Conservation (phyloP, 2,329 filamentous ascomycete species). For the Penicillium sp. region DNA sequence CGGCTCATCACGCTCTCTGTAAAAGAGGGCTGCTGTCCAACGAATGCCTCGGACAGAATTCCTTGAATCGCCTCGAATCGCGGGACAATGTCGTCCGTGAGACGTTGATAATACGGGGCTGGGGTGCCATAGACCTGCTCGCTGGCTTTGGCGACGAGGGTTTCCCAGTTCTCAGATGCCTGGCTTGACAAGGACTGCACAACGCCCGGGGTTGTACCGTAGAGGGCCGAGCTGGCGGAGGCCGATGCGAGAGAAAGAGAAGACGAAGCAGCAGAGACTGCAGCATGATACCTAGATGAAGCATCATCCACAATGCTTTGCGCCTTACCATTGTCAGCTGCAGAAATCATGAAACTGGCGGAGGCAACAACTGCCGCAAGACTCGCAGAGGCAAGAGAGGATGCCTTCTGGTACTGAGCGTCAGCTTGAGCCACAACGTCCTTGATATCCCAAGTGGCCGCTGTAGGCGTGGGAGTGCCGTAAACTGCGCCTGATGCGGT, state of each 20-base stretch:
- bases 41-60: constrained; percentile 68
- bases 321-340: constrained; percentile 30
- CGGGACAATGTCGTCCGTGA: constrained; percentile 53
- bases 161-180: constrained; percentile 59
- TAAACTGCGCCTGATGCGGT: constrained; percentile 66
- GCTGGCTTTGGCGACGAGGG: constrained; percentile 59
- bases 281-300: constrained; percentile 41
- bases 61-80: constrained; percentile 66
- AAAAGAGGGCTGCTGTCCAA: constrained; percentile 72
- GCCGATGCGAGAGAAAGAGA: constrained; percentile 36
- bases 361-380: constrained; percentile 37
- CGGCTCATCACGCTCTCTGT: constrained; percentile 72
- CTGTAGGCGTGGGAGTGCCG: constrained; percentile 51
- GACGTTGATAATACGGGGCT: constrained; percentile 57
- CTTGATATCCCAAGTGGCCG: constrained; percentile 26
- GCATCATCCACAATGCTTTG: constrained; percentile 39
- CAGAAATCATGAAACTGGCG: constrained; percentile 33
- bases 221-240: constrained; percentile 40
- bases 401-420: constrained; percentile 32
- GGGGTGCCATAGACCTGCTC: constrained; percentile 64
- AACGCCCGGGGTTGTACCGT: constrained; percentile 40
- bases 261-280: constrained; percentile 41
- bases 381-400: constrained; percentile 36
- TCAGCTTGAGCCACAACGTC: constrained; percentile 32
- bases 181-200: constrained; percentile 48